These are phyloP conservation scores for Tolypocladium sp. DNA, from an alignment of 2,329 filamentous ascomycete genomes.

Conservation along the genomic window DNA sequence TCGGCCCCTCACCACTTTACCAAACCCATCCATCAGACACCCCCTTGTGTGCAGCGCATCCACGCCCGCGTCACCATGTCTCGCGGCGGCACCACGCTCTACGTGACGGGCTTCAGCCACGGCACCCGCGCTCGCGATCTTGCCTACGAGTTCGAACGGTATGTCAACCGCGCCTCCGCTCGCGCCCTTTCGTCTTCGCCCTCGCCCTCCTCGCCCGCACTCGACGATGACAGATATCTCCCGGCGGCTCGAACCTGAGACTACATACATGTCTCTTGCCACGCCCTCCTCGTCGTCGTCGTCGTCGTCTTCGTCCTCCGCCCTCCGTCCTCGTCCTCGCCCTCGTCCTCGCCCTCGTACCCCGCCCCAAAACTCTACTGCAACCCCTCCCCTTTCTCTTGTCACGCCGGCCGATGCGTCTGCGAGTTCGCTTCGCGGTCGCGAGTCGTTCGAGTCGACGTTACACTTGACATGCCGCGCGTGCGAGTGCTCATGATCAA, in stretches of 20 bases:
- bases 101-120: conserved; percentile 98
- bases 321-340: conserved; percentile 14
- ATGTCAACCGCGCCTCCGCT: conserved; percentile 56
- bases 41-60: neutral
- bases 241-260: conserved; percentile 14
- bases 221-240: conserved; percentile 22
- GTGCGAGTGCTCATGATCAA: conserved; percentile 8
- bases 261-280: conserved; percentile 12
- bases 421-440: conserved; percentile 14
- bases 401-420: conserved; percentile 15
- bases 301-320: conserved; percentile 17
- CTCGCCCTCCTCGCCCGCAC: conserved; percentile 32
- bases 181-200: conserved; percentile 23
- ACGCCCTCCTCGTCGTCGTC: conserved; percentile 12
- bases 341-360: conserved; percentile 6
- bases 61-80: conserved; percentile 53
- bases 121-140: conserved; percentile 97
- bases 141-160: conserved; percentile 99
- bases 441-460: conserved; percentile 15
- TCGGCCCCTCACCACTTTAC: conserved; percentile 3
- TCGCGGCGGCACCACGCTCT: conserved; percentile 87
- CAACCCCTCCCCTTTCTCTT: conserved; percentile 10
- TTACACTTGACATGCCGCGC: conserved; percentile 11
- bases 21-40: neutral
- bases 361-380: conserved; percentile 6